Evolutionary conservation across 192 early-diverging fungal genomes (phyloP).

Genomic region (Backusella mclennaniae): DNA sequence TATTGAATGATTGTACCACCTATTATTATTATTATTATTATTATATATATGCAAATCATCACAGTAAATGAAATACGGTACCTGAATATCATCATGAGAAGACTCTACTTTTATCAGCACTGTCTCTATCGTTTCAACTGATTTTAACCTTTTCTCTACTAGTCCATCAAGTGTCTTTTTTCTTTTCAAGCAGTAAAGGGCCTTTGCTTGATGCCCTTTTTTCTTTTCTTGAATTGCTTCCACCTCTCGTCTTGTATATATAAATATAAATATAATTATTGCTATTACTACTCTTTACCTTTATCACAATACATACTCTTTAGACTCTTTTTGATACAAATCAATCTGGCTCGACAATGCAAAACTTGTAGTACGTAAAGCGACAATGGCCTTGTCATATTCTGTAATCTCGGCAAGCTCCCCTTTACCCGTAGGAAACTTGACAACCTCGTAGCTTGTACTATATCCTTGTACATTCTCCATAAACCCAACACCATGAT

Average conservation of each 20-base stretch:
- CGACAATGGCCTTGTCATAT: slow-evolving; percentile 57
- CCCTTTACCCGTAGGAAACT: slow-evolving; percentile 6
- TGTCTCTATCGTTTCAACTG: slow-evolving; percentile 56
- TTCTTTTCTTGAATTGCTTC: slow-evolving; percentile 5
- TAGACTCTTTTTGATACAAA: slow-evolving; percentile 50
- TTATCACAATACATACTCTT: slow-evolving; percentile 34
- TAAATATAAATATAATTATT: background rate
- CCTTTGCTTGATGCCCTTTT: slow-evolving; percentile 45
- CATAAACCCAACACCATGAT: slow-evolving; percentile 12
- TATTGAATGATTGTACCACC: slow-evolving; percentile 28
- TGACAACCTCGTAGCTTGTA: slow-evolving; percentile 11
- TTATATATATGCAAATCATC: too few relatives aligned
- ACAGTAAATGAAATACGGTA: too few relatives aligned
- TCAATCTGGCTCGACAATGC: slow-evolving; percentile 54
- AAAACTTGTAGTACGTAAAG: slow-evolving; percentile 49
- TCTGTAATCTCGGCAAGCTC: slow-evolving; percentile 41
- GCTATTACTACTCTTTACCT: background rate
- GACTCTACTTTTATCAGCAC: slow-evolving; percentile 62
- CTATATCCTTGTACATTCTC: slow-evolving; percentile 20
- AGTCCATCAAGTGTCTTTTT: slow-evolving; percentile 53
- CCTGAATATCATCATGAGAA: slow-evolving; percentile 61
- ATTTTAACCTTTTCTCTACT: slow-evolving; percentile 55
- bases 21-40: too few relatives aligned
- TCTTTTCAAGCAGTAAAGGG: slow-evolving; percentile 51
- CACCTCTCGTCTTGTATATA: background rate